These are phyloP conservation scores for Salvia rosmarinus DNA, from an alignment of 257 asterid genomes.

Conservation along the genomic window DNA sequence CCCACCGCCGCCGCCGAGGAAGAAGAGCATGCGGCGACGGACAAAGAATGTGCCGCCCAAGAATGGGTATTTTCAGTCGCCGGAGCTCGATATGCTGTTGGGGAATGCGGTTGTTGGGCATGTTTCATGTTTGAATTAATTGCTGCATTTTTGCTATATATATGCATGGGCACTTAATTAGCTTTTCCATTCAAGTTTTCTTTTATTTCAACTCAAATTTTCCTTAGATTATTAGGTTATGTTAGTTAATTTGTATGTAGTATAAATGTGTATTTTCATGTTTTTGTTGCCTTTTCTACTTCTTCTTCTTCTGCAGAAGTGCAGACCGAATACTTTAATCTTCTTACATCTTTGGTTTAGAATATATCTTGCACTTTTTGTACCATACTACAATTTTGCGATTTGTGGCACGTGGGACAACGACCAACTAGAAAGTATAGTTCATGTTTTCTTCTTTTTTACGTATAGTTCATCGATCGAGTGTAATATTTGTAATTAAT, in stretches of 20 bases:
- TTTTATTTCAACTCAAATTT: neutral
- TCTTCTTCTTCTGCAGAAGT: neutral
- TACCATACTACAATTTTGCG: neutral
- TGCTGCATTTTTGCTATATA: neutral
- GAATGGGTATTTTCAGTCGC: conserved; percentile 59
- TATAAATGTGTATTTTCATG: neutral
- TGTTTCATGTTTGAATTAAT: conserved; percentile 11
- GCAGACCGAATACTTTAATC: neutral
- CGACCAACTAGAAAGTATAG: neutral
- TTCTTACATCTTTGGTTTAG: neutral
- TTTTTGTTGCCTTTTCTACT: neutral
- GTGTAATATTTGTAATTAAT: too few species aligned
- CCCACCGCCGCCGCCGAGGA: conserved; percentile 79
- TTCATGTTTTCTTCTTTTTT: too few species aligned
- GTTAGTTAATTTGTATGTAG: conserved; percentile 18
- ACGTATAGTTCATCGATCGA: too few species aligned
- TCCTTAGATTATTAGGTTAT: conserved; percentile 1
- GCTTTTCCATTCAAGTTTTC: neutral
- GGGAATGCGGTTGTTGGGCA: conserved; percentile 24
- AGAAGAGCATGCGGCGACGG: conserved; percentile 37
- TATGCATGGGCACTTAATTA: conserved; percentile 22
- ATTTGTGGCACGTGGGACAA: neutral
- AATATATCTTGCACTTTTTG: neutral
- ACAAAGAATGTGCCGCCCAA: conserved; percentile 45
- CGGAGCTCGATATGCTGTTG: conserved; percentile 58